These are phyloP conservation scores for Wickerhamiella brachini DNA, from an alignment of 805 yeast species.

Conservation along the genomic window DNA sequence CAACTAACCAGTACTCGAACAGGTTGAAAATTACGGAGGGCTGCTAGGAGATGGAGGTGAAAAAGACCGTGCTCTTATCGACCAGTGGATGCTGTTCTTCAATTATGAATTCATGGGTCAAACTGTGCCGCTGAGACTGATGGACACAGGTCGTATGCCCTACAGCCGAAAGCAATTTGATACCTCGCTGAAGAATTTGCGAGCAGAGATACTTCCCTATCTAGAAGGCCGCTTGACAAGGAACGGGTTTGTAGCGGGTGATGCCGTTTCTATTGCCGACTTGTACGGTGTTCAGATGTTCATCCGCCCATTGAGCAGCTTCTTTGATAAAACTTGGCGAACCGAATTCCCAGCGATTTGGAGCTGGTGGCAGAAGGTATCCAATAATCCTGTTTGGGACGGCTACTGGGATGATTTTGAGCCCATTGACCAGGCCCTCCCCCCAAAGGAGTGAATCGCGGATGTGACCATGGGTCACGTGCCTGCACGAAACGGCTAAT, in stretches of 20 bases:
- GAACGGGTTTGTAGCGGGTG: constrained; percentile 60
- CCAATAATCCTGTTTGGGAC: constrained; percentile 33
- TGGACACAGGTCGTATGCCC: constrained; percentile 51
- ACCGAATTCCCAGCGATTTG: constrained; percentile 43
- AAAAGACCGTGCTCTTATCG: constrained; percentile 35
- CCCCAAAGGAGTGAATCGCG: background rate
- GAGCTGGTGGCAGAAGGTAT: constrained; percentile 59
- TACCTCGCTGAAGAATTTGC: constrained; percentile 32
- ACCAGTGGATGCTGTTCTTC: constrained; percentile 67
- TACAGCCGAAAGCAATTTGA: constrained; percentile 66
- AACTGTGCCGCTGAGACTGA: constrained; percentile 38
- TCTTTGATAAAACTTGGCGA: constrained; percentile 57
- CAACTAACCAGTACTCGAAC: constrained; percentile 6
- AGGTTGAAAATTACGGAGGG: background rate
- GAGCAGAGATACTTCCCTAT: constrained; percentile 26
- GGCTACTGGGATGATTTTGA: constrained; percentile 37
- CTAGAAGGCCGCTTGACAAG: constrained; percentile 34
- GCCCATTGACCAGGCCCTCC: constrained; percentile 3
- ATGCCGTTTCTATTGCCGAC: constrained; percentile 54
- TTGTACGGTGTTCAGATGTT: constrained; percentile 37
- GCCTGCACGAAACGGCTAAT: too few relatives aligned
- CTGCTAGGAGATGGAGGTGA: background rate
- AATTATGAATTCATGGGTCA: constrained; percentile 49
- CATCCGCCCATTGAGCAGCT: constrained; percentile 40
- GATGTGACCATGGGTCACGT: too few relatives aligned